Evolutionary conservation across 1,139 yeast species (phyloP).

Genomic region (Torulaspora globosa): DNA sequence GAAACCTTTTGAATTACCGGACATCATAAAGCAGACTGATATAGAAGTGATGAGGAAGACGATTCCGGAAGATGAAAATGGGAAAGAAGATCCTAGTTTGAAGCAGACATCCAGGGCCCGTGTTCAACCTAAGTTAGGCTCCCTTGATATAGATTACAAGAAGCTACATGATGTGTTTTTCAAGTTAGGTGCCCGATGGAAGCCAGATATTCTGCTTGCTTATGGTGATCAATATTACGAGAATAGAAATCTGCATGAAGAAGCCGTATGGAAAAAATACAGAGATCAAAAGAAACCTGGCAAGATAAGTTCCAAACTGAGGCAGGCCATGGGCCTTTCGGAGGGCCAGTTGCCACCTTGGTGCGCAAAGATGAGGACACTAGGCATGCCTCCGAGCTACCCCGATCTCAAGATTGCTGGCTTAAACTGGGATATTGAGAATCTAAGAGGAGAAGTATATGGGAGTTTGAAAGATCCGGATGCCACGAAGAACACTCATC

Average conservation of each 20-base stretch:
- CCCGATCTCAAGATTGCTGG: constrained; percentile 59
- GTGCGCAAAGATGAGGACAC: constrained; percentile 63
- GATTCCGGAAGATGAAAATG: constrained; percentile 35
- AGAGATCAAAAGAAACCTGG: constrained; percentile 60
- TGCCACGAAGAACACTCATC: constrained; percentile 19
- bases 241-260: constrained; percentile 60
- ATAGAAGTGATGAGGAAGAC: constrained; percentile 80
- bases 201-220: constrained; percentile 55
- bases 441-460: constrained; percentile 30
- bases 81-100: constrained; percentile 48
- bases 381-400: constrained; percentile 87
- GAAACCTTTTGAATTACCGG: constrained; percentile 72
- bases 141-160: constrained; percentile 80
- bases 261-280: constrained; percentile 36
- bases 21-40: constrained; percentile 76
- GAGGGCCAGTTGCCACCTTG: constrained; percentile 74
- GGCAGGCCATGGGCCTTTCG: constrained; percentile 67
- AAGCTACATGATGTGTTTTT: constrained; percentile 84
- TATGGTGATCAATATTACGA: constrained; percentile 82
- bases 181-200: constrained; percentile 57
- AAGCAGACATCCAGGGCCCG: constrained; percentile 77
- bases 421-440: constrained; percentile 38
- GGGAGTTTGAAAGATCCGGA: constrained; percentile 41
- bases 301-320: constrained; percentile 51
- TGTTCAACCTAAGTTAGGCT: constrained; percentile 87